Evolutionary conservation across 73 alveolate species (phyloP).

Genomic region (Paramecium bursaria): DNA sequence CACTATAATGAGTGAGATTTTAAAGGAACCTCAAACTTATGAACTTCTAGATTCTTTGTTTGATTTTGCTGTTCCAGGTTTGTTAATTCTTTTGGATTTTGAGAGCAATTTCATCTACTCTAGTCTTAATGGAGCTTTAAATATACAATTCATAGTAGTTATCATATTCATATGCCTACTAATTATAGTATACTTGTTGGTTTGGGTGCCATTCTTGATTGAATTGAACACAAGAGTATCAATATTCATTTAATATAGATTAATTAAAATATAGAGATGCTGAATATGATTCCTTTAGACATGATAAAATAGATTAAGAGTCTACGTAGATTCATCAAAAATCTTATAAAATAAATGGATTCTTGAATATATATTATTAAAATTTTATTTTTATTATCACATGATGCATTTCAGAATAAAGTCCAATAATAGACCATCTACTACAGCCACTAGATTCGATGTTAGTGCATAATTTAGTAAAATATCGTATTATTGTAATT

Average conservation of each 20-base stretch:
- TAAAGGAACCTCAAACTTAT: too few species aligned
- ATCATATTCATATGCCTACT: constrained; percentile 6
- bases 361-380: too few species aligned
- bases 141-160: constrained; percentile 5
- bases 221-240: constrained; percentile 8
- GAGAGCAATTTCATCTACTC: constrained; percentile 2
- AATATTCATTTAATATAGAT: constrained; percentile 3
- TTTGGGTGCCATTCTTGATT: constrained; percentile 20
- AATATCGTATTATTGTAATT: too few species aligned
- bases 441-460: constrained; percentile 31
- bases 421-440: not conserved
- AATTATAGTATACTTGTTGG: not conserved
- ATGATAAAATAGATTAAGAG: constrained; percentile 39
- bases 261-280: constrained; percentile 61
- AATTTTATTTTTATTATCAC: too few species aligned
- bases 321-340: constrained; percentile 34
- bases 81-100: not conserved
- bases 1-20: too few species aligned
- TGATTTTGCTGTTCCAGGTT: not conserved
- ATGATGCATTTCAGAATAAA: constrained; percentile 4
- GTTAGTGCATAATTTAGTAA: not conserved
- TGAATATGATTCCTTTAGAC: constrained; percentile 66
- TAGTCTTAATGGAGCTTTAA: constrained; percentile 1
- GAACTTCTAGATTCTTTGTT: constrained; percentile 18
- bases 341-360: constrained; percentile 41